Conservation (phyloP, 2,329 filamentous ascomycete genomes). For the Aspergillus sojae region DNA sequence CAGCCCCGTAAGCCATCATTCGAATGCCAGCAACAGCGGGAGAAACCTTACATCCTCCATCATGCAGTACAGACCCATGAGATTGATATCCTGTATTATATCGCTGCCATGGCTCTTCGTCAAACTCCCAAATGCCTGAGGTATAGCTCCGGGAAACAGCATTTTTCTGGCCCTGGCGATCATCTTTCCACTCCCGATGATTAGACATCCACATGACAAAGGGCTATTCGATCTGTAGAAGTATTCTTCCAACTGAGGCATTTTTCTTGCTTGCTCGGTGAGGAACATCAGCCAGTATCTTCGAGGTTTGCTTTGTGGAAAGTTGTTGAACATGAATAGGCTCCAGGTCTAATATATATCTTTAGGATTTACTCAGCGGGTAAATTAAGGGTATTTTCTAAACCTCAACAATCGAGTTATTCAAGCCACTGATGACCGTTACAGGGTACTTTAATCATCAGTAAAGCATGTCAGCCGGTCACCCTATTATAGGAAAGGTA, state of each 20-base stretch:
- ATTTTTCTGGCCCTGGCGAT: not conserved
- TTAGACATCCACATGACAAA: constrained; percentile 1
- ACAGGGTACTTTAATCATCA: not conserved
- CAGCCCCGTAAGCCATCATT: not conserved
- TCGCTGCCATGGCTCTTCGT: not conserved
- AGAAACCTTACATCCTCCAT: not conserved
- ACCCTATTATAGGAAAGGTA: not conserved
- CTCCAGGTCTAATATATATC: not conserved
- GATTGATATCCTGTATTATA: not conserved
- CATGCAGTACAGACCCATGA: not conserved
- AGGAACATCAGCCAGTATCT: not conserved
- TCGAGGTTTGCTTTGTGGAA: not conserved
- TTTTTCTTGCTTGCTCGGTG: not conserved
- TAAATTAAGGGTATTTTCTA: not conserved
- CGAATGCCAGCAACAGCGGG: not conserved
- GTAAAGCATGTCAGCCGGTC: not conserved
- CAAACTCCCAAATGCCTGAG: not conserved
- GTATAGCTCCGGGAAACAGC: not conserved
- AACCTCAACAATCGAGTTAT: not conserved
- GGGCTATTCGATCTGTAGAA: not conserved
- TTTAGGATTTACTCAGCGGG: not conserved
- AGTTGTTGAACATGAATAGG: not conserved
- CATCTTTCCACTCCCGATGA: not conserved
- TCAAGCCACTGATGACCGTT: not conserved
- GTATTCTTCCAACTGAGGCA: not conserved